These are phyloP conservation scores for Suillus hirtellus DNA, from an alignment of 768 basidiomycete genomes.

Conservation along the genomic window DNA sequence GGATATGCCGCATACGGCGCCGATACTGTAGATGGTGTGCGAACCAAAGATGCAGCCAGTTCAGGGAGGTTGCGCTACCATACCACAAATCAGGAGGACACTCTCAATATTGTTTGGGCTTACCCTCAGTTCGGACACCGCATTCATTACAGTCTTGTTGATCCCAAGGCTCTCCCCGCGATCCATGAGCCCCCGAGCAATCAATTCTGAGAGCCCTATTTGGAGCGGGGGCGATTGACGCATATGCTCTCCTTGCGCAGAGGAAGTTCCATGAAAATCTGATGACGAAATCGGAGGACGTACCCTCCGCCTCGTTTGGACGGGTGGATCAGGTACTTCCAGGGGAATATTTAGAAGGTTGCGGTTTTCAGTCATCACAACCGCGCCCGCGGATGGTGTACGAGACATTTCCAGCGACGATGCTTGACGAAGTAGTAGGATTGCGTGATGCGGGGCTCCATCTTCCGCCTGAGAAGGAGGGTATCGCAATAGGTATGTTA, in stretches of 20 bases:
- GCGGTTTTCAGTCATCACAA: conserved; percentile 79
- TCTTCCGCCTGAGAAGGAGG: conserved; percentile 47
- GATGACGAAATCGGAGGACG: conserved; percentile 27
- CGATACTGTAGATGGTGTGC: conserved; percentile 43
- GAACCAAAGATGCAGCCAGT: conserved; percentile 65
- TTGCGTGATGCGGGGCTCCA: conserved; percentile 53
- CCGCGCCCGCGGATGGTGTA: conserved; percentile 71
- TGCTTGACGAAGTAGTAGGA: conserved; percentile 82
- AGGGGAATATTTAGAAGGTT: conserved; percentile 72
- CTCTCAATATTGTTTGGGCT: conserved; percentile 17
- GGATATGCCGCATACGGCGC: conserved; percentile 55
- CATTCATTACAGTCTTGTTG: conserved; percentile 79
- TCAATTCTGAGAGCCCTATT: conserved; percentile 66
- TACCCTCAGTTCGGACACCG: conserved; percentile 77
- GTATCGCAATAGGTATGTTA: conserved; percentile 86
- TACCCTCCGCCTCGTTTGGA: conserved; percentile 37
- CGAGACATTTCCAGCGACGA: conserved; percentile 74
- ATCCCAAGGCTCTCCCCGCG: conserved; percentile 80
- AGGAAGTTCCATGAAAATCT: conserved; percentile 23
- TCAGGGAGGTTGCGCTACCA: conserved; percentile 83
- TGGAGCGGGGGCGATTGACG: conserved; percentile 45
- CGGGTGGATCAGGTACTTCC: conserved; percentile 56
- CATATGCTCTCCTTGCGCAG: conserved; percentile 26
- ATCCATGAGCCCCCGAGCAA: conserved; percentile 73
- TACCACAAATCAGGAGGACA: conserved; percentile 15